Evolutionary conservation across 2,329 filamentous ascomycete species (phyloP).

Genomic region (Fusarium sp.): DNA sequence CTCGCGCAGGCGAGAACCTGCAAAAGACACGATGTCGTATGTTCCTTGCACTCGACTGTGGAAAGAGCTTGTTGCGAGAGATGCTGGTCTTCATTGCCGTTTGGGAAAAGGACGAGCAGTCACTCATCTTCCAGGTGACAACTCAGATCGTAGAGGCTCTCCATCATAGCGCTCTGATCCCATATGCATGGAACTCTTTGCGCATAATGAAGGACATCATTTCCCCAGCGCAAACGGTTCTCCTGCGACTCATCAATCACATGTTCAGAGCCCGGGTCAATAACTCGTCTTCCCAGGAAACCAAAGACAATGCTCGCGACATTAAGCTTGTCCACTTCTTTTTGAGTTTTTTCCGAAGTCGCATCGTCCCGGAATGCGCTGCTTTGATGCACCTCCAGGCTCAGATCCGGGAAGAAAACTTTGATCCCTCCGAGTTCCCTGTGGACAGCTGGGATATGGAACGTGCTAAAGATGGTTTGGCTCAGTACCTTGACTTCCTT

Average conservation of each 20-base stretch:
- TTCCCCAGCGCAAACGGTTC: slow-evolving; percentile 91
- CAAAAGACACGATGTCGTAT: slow-evolving; percentile 92
- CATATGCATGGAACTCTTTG: slow-evolving; percentile 91
- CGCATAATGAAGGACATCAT: slow-evolving; percentile 96
- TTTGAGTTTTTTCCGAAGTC: slow-evolving; percentile 90
- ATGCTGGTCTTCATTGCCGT: slow-evolving; percentile 96
- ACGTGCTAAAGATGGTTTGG: slow-evolving; percentile 91
- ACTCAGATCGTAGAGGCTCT: slow-evolving; percentile 95
- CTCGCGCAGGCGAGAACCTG: slow-evolving; percentile 79
- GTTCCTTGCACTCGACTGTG: slow-evolving; percentile 88
- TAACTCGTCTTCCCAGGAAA: slow-evolving; percentile 58
- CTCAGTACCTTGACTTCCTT: slow-evolving; percentile 94
- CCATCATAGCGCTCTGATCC: slow-evolving; percentile 87
- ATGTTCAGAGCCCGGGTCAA: slow-evolving; percentile 75
- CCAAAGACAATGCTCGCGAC: slow-evolving; percentile 66
- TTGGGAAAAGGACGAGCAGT: slow-evolving; percentile 94
- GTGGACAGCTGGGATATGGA: slow-evolving; percentile 99
- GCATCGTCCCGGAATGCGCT: slow-evolving; percentile 92
- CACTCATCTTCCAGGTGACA: slow-evolving; percentile 96
- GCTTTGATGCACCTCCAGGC: slow-evolving; percentile 95
- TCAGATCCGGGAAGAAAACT: slow-evolving; percentile 81
- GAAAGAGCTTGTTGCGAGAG: slow-evolving; percentile 88
- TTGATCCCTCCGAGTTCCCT: slow-evolving; percentile 87
- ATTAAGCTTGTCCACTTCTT: slow-evolving; percentile 84
- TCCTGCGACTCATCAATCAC: slow-evolving; percentile 89